Conservation (phyloP, 2,329 filamentous ascomycete genomes). For the Clarireedia hainanense region DNA sequence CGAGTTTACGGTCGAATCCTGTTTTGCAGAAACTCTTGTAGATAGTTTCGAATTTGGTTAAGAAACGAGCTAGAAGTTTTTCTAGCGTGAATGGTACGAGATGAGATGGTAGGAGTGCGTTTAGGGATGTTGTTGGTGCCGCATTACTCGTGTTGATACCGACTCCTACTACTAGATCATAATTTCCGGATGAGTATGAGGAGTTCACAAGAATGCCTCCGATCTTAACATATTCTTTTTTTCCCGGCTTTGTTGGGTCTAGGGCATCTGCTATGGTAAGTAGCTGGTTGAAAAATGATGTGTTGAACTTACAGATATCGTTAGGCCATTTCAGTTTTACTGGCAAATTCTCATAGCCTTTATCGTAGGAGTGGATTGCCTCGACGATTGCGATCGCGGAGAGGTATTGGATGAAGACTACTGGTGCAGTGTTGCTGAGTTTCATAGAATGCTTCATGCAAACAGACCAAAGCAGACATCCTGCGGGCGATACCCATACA, state of each 20-base stretch:
- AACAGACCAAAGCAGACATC: slow-evolving; percentile 79
- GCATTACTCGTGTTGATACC: slow-evolving; percentile 81
- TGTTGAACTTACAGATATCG: slow-evolving; percentile 61
- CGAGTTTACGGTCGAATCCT: slow-evolving; percentile 68
- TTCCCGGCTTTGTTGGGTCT: slow-evolving; percentile 48
- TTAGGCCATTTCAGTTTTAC: slow-evolving; percentile 97
- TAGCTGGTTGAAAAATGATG: background rate
- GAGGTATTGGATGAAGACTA: slow-evolving; percentile 92
- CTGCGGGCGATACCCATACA: slow-evolving; percentile 88
- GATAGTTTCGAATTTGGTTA: slow-evolving; percentile 69
- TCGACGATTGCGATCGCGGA: slow-evolving; percentile 80
- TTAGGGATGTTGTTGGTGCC: slow-evolving; percentile 79
- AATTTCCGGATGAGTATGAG: slow-evolving; percentile 66
- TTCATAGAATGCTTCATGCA: slow-evolving; percentile 76
- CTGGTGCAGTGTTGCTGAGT: slow-evolving; percentile 63
- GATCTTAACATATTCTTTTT: slow-evolving; percentile 69
- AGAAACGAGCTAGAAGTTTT: slow-evolving; percentile 70
- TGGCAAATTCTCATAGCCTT: slow-evolving; percentile 65
- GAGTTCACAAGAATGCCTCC: slow-evolving; percentile 90
- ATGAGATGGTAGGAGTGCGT: slow-evolving; percentile 54
- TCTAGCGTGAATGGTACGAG: slow-evolving; percentile 60
- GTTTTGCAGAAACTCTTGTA: slow-evolving; percentile 66
- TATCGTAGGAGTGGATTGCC: slow-evolving; percentile 72
- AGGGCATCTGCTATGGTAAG: slow-evolving; percentile 45
- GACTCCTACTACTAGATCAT: slow-evolving; percentile 78